Conservation (phyloP, 495 filamentous ascomycete species). For the Daldinia grandis region DNA sequence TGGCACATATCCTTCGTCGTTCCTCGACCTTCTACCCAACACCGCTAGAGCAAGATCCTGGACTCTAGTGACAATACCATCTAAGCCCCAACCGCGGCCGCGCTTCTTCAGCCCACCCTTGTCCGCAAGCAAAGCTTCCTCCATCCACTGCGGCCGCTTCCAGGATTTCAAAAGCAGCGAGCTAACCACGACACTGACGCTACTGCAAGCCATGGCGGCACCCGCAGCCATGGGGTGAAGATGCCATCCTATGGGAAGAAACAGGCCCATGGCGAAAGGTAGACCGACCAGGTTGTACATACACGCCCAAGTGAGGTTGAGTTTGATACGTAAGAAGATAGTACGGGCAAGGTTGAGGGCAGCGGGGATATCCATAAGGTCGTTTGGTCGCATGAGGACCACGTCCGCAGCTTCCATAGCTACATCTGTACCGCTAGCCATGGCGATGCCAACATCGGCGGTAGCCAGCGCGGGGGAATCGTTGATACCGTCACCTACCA, state of each 20-base stretch:
- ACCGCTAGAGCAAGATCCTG: slow-evolving; percentile 49
- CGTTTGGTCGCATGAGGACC: slow-evolving; percentile 91
- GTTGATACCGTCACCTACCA: slow-evolving; percentile 99
- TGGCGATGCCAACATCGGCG: slow-evolving; percentile 90
- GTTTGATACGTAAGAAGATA: slow-evolving; percentile 92
- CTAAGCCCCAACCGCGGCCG: slow-evolving; percentile 57
- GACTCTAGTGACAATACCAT: slow-evolving; percentile 50
- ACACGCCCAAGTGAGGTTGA: slow-evolving; percentile 92
- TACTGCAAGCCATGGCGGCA: slow-evolving; percentile 90
- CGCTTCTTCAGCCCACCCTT: slow-evolving; percentile 52
- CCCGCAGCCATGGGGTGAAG: slow-evolving; percentile 95
- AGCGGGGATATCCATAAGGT: slow-evolving; percentile 90
- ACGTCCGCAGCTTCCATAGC: slow-evolving; percentile 98
- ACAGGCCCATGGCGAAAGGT: slow-evolving; percentile 95
- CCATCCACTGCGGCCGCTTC: slow-evolving; percentile 90
- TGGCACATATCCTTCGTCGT: slow-evolving; percentile 67
- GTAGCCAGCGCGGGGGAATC: slow-evolving; percentile 96
- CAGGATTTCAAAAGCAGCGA: slow-evolving; percentile 87
- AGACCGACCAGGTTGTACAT: slow-evolving; percentile 91
- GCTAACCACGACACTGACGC: slow-evolving; percentile 87
- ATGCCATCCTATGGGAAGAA: slow-evolving; percentile 86
- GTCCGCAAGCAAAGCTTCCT: slow-evolving; percentile 70
- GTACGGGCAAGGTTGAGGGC: slow-evolving; percentile 80
- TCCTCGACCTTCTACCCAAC: slow-evolving; percentile 49
- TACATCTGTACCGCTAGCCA: slow-evolving; percentile 92